Conservation (phyloP, 225 moss, liverwort and hornwort genomes). For the Climacium dendroides region DNA sequence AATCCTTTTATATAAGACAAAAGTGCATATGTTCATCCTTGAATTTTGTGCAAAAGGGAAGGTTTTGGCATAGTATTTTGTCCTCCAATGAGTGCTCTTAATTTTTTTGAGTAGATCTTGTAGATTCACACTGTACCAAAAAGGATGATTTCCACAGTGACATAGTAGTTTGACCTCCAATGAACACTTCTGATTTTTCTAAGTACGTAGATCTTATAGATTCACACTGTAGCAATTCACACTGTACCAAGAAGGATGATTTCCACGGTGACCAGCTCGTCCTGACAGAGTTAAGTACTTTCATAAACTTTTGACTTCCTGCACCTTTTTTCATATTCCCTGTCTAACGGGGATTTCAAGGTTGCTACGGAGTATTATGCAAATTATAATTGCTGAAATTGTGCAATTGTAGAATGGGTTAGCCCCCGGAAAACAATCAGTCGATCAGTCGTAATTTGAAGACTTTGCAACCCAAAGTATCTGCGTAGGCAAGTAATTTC, state of each 20-base stretch:
- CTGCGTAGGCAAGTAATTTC: not conserved
- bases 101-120: not conserved
- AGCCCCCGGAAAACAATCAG: no score
- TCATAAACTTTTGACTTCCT: not conserved
- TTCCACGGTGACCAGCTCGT: not conserved
- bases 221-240: not conserved
- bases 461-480: no score
- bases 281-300: not conserved
- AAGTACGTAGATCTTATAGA: not conserved
- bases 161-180: no score
- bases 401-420: no score
- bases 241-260: no score
- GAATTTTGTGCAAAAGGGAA: not conserved
- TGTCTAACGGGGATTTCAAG: no score
- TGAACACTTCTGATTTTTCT: no score
- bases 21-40: not conserved
- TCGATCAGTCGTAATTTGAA: no score
- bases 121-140: not conserved
- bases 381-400: no score
- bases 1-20: not conserved
- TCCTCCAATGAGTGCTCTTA: not conserved
- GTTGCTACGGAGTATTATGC: not conserved
- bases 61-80: not conserved
- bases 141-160: not conserved
- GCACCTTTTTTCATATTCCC: not conserved